Evolutionary conservation across 495 filamentous ascomycete genomes (phyloP).

Genomic region (Acidomyces sp.): DNA sequence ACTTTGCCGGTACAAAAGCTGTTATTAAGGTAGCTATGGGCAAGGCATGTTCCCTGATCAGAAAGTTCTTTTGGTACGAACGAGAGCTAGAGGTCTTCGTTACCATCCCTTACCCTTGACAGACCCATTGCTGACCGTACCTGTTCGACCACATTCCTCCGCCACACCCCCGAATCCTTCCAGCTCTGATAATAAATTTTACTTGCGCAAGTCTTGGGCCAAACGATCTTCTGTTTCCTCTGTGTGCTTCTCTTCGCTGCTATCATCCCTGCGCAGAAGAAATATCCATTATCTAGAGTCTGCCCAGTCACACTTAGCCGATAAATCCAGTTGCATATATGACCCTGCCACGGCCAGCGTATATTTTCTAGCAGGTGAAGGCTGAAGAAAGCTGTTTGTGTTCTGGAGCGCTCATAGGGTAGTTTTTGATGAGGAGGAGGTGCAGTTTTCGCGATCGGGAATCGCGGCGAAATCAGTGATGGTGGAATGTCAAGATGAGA

Average conservation of each 20-base stretch:
- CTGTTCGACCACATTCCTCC: constrained; percentile 15
- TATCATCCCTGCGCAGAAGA: constrained; percentile 35
- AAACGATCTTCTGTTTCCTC: constrained; percentile 18
- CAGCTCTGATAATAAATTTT: constrained; percentile 39
- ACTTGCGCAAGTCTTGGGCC: constrained; percentile 31
- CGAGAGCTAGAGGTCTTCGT: background rate
- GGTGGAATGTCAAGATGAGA: constrained; percentile 26
- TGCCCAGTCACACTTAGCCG: constrained; percentile 33
- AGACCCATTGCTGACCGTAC: no score
- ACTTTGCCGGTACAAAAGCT: background rate
- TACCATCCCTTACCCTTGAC: background rate
- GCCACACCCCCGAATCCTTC: constrained; percentile 32
- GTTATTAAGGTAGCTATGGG: no score
- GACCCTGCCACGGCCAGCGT: constrained; percentile 37
- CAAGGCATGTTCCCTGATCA: no score
- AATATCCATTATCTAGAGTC: constrained; percentile 38
- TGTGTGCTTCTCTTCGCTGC: constrained; percentile 21
- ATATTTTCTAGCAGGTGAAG: no score
- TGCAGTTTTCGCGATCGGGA: constrained; percentile 23
- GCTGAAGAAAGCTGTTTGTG: no score
- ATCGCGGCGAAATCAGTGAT: constrained; percentile 26
- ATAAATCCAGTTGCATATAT: constrained; percentile 33
- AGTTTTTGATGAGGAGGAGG: no score
- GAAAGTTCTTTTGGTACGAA: no score
- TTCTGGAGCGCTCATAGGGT: no score